Percentiles rank a stretch among this genome's conserved stretches.
phyloP scores from a whole-genome alignment of 345 rosid species.

The Eucalyptus tenuipes region DNA sequence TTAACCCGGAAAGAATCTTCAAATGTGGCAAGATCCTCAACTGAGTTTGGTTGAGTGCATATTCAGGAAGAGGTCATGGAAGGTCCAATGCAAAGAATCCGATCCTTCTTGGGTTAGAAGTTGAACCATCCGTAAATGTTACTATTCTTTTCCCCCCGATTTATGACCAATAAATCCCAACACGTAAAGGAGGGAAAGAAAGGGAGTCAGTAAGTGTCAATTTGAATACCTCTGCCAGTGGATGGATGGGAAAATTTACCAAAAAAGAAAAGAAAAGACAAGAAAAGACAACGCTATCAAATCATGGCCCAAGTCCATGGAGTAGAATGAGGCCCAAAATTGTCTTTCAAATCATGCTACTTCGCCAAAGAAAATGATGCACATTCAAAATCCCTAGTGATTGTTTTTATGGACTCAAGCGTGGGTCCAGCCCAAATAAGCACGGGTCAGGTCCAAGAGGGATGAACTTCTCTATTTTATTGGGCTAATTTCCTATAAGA shows the following conservation, averaged over 20 bases:
- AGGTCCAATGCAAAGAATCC: not conserved
- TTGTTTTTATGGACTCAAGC: not conserved
- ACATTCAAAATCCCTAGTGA: not conserved
- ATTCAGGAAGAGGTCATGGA: not conserved
- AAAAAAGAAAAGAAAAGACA: not conserved
- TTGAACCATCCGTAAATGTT: not conserved
- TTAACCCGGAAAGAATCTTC: not conserved
- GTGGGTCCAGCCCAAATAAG: not conserved
- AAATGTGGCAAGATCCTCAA: not conserved
- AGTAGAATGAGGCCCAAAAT: not conserved
- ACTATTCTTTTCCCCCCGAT: not conserved
- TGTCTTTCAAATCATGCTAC: not conserved
- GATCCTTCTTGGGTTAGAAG: not conserved
- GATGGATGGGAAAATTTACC: not conserved
- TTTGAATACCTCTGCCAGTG: not conserved
- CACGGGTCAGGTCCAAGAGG: not conserved
- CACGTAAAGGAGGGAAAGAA: not conserved
- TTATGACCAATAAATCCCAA: not conserved
- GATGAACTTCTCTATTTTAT: not conserved
- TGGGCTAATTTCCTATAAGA: not conserved
- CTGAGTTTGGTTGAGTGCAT: not conserved
- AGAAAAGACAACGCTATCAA: not conserved
- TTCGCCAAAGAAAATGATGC: not conserved
- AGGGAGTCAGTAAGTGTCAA: not conserved
- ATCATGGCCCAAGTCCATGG: not conserved